These are phyloP conservation scores for Fraxinus sp. DNA, from an alignment of 305 asterid species.

Conservation along the genomic window DNA sequence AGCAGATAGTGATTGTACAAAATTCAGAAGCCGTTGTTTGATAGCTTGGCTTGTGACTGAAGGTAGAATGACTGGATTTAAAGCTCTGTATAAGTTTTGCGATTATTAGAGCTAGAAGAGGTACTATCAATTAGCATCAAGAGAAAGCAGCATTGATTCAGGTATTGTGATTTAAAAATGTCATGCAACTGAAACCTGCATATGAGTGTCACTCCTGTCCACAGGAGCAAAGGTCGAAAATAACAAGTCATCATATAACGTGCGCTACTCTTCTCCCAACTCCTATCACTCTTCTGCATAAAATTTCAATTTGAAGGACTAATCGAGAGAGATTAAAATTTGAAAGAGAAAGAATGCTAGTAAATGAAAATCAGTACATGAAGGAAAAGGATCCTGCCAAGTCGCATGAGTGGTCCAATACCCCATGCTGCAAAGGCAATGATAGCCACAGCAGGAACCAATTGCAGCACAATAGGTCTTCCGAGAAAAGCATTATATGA, in stretches of 20 bases:
- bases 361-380: slow-evolving; percentile 42
- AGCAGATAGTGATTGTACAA: slow-evolving; percentile 77
- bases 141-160: slow-evolving; percentile 22
- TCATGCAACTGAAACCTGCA: slow-evolving; percentile 57
- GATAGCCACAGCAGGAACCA: slow-evolving; percentile 77
- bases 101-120: neutral
- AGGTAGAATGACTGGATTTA: slow-evolving; percentile 78
- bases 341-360: slow-evolving; percentile 19
- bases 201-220: slow-evolving; percentile 75
- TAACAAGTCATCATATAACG: slow-evolving; percentile 63
- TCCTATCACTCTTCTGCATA: slow-evolving; percentile 65
- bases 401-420: slow-evolving; percentile 72
- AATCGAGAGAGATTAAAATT: neutral
- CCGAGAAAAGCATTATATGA: slow-evolving; percentile 58
- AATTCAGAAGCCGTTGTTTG: slow-evolving; percentile 75
- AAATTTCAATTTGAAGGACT: neutral
- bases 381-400: slow-evolving; percentile 58
- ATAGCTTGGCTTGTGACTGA: slow-evolving; percentile 73
- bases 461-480: slow-evolving; percentile 50
- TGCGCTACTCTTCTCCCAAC: slow-evolving; percentile 72
- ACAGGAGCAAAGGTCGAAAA: slow-evolving; percentile 73
- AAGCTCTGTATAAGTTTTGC: slow-evolving; percentile 48
- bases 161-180: neutral
- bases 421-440: slow-evolving; percentile 85
- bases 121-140: slow-evolving; percentile 3